phyloP scores from a whole-genome alignment of 2,329 filamentous ascomycete species.

The Colletotrichum magnum region DNA sequence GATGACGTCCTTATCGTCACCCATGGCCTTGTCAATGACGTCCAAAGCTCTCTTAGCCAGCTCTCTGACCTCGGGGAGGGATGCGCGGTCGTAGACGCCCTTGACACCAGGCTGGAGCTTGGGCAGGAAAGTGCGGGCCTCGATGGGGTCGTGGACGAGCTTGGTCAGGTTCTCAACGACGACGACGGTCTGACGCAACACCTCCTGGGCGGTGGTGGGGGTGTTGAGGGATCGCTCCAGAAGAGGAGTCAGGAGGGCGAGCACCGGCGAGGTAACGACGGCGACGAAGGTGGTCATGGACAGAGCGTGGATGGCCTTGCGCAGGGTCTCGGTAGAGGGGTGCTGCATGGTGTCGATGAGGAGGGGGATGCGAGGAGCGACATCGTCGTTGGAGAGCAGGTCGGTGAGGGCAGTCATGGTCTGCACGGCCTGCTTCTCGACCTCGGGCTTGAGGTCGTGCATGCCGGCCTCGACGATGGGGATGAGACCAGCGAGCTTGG shows the following conservation, averaged over 20 bases:
- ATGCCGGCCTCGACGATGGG: slow-evolving; percentile 93
- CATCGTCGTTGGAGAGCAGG: slow-evolving; percentile 96
- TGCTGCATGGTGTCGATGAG: slow-evolving; percentile 96
- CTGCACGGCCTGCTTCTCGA: slow-evolving; percentile 89
- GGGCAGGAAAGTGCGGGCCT: slow-evolving; percentile 94
- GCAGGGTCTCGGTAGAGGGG: slow-evolving; percentile 87
- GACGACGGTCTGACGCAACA: slow-evolving; percentile 94
- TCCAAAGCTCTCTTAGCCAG: slow-evolving; percentile 85
- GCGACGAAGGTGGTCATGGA: slow-evolving; percentile 99
- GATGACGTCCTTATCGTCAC: slow-evolving; percentile 74
- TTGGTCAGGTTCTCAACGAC: slow-evolving; percentile 99
- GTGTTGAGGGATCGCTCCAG: slow-evolving; percentile 95
- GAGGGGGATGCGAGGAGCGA: slow-evolving; percentile 90
- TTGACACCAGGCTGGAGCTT: slow-evolving; percentile 96
- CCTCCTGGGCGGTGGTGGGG: slow-evolving; percentile 91
- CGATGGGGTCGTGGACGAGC: slow-evolving; percentile 94
- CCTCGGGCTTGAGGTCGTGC: slow-evolving; percentile 95
- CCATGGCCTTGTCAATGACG: slow-evolving; percentile 96
- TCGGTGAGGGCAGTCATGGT: slow-evolving; percentile 93
- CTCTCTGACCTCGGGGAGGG: slow-evolving; percentile 94
- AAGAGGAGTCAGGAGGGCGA: slow-evolving; percentile 93
- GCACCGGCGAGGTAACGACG: slow-evolving; percentile 93
- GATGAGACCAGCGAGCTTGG: slow-evolving; percentile 87
- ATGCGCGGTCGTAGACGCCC: slow-evolving; percentile 87
- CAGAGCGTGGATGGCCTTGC: slow-evolving; percentile 96